Evolutionary conservation across 768 basidiomycete species (phyloP), one percentile per base, ranked within the genome.

Genomic region (Boletus reticulatus): DNA sequence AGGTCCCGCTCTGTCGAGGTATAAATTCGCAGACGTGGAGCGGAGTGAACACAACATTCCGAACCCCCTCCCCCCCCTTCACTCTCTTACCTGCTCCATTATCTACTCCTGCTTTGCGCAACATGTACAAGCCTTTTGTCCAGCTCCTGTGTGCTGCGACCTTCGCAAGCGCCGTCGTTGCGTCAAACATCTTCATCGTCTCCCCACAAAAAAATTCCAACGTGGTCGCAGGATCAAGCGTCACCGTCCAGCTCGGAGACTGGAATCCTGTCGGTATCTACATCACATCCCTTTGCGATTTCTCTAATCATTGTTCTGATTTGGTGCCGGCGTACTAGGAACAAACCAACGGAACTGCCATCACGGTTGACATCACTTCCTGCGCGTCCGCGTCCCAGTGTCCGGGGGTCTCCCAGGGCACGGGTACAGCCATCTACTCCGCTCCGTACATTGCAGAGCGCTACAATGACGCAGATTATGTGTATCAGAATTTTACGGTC

Each of bases 171-270:
- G 13, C 34, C 14, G 34, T 6, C 14, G 12, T 36, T 36, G 34
- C 34, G 14, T 14, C 11, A 14, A 36, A 36, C 34, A 36, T 36
- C 34, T 14, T 36, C 34, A 36, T 36, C 34, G 17, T 72, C 11
- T 58, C 52, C 9, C 82, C 81, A 4, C 19, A 53, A 1, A 52
- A 69, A 6, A 71, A 71, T 3, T 56, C 72, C 5, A 53, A 61
- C 27, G 68, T 83, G 7, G 24, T 32, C 0, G 64, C 72, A 19
- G 80, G 80, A 17, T 59, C 64, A 2, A 57, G 58, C n/a, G 39
- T 82, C 48, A 69, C 63, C 8, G 71, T 82, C 8, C 68, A 77
- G 50, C 61, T 82, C 12, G 75, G 76, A 36, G 34, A 36, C 8
- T 29, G 2, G 46, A 69, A 69, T 53, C 75, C 76, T 6, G 80